These are phyloP conservation scores for Sungouiozyma ichnusensis DNA, from an alignment of 805 yeast genomes.

Conservation along the genomic window DNA sequence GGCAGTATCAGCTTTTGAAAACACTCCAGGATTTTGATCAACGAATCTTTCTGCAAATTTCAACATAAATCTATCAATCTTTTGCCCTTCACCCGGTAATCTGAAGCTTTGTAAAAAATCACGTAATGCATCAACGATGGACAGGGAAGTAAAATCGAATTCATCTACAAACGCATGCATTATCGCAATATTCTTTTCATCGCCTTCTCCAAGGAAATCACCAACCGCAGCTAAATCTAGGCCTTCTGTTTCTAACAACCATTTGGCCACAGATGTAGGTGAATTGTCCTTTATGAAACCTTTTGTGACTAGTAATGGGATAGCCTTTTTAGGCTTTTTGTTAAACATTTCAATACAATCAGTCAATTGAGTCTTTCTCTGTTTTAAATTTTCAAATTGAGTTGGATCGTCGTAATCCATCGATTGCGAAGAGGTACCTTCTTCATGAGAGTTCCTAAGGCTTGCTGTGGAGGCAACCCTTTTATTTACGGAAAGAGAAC, in stretches of 20 bases:
- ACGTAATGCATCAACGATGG: slow-evolving; percentile 81
- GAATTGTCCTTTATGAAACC: slow-evolving; percentile 52
- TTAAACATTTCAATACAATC: slow-evolving; percentile 76
- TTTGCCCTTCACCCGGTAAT: slow-evolving; percentile 96
- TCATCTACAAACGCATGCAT: slow-evolving; percentile 92
- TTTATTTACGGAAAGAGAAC: not conserved
- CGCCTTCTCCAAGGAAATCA: slow-evolving; percentile 86
- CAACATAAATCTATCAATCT: slow-evolving; percentile 91
- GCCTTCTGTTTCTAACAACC: slow-evolving; percentile 63
- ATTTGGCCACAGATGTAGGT: slow-evolving; percentile 63
- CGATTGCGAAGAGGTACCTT: slow-evolving; percentile 2
- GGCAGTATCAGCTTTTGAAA: slow-evolving; percentile 89
- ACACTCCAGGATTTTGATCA: slow-evolving; percentile 78
- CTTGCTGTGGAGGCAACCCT: not conserved
- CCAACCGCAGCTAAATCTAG: slow-evolving; percentile 80
- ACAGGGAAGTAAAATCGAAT: slow-evolving; percentile 60
- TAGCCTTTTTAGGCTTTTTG: slow-evolving; percentile 74
- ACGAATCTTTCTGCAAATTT: slow-evolving; percentile 91
- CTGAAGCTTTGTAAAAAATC: slow-evolving; percentile 77
- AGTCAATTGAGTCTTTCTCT: slow-evolving; percentile 67
- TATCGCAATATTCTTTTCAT: slow-evolving; percentile 59
- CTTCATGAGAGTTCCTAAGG: not conserved
- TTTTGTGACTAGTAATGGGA: slow-evolving; percentile 47
- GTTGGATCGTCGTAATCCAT: slow-evolving; percentile 56
- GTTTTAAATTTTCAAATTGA: slow-evolving; percentile 78